Conservation (phyloP, 2,329 filamentous ascomycete species). For the Thermochaetoides dissita region DNA sequence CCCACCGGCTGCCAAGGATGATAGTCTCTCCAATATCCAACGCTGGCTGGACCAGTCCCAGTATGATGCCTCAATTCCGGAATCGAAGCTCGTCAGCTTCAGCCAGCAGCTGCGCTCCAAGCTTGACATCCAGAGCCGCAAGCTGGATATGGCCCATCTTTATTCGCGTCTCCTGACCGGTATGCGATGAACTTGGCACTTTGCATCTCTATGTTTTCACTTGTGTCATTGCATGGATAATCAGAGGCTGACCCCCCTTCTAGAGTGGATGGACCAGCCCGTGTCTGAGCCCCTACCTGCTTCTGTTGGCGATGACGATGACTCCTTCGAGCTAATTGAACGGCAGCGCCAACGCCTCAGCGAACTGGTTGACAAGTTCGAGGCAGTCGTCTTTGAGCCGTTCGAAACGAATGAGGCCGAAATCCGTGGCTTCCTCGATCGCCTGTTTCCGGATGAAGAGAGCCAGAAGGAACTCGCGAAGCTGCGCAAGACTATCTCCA, state of each 20-base stretch:
- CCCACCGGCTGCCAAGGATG: slow-evolving; percentile 7
- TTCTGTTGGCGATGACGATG: slow-evolving; percentile 10
- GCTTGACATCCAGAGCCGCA: slow-evolving; percentile 24
- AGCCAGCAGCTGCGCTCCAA: slow-evolving; percentile 19
- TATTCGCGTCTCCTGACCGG: slow-evolving; percentile 24
- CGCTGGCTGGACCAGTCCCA: slow-evolving; percentile 23
- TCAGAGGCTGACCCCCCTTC: neutral
- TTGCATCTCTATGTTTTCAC: neutral
- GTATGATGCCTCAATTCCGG: slow-evolving; percentile 23
- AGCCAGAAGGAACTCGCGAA: slow-evolving; percentile 12
- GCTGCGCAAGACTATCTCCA: slow-evolving; percentile 11
- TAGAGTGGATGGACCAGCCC: slow-evolving; percentile 24
- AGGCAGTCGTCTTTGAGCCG: slow-evolving; percentile 24
- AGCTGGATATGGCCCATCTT: slow-evolving; percentile 21
- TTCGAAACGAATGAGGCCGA: slow-evolving; percentile 20
- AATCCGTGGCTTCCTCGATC: slow-evolving; percentile 20
- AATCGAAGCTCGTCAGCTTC: slow-evolving; percentile 19
- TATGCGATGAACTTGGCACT: neutral
- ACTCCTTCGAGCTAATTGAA: slow-evolving; percentile 20
- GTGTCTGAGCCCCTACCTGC: neutral
- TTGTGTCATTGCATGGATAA: too few relatives aligned
- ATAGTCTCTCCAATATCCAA: slow-evolving; percentile 18
- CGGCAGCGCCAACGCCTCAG: slow-evolving; percentile 23
- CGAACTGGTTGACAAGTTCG: slow-evolving; percentile 25
- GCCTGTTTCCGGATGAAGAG: slow-evolving; percentile 19